Conservation (phyloP, 2,329 filamentous ascomycete genomes). For the Aspergillus candidus region DNA sequence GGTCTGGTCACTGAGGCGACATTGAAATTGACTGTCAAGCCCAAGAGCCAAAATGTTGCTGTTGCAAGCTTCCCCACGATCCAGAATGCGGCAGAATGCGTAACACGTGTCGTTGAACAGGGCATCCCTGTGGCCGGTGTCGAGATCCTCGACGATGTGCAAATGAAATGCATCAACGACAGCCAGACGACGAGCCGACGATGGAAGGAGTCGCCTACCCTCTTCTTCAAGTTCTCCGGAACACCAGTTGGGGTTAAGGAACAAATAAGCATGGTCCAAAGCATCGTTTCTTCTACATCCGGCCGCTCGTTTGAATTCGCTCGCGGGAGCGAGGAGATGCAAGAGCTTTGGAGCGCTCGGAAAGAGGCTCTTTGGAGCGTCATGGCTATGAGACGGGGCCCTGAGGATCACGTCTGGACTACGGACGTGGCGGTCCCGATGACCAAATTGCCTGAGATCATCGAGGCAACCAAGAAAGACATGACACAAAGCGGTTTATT, state of each 20-base stretch:
- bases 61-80: slow-evolving; percentile 62
- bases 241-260: slow-evolving; percentile 58
- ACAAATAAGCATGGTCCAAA: slow-evolving; percentile 55
- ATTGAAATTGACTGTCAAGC: slow-evolving; percentile 76
- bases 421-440: slow-evolving; percentile 77
- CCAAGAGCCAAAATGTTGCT: slow-evolving; percentile 72
- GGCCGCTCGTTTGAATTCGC: slow-evolving; percentile 64
- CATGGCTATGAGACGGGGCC: slow-evolving; percentile 57
- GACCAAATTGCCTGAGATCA: slow-evolving; percentile 63
- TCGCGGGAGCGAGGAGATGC: slow-evolving; percentile 56
- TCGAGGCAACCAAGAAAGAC: slow-evolving; percentile 63
- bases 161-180: slow-evolving; percentile 67
- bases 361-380: slow-evolving; percentile 71
- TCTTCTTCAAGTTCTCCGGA: slow-evolving; percentile 72
- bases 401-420: slow-evolving; percentile 63
- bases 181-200: slow-evolving; percentile 41
- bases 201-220: slow-evolving; percentile 64
- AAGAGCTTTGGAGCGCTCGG: slow-evolving; percentile 67
- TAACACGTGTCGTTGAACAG: slow-evolving; percentile 69
- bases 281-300: slow-evolving; percentile 50
- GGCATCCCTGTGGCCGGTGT: slow-evolving; percentile 86
- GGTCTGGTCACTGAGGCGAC: slow-evolving; percentile 88
- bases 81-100: slow-evolving; percentile 69
- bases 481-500: slow-evolving; percentile 58
- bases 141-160: slow-evolving; percentile 85